Percentiles rank a stretch among this genome's conserved stretches.
These are phyloP conservation scores for Stereocaulon alpinum DNA, from an alignment of 495 filamentous ascomycete species.

Conservation along the genomic window DNA sequence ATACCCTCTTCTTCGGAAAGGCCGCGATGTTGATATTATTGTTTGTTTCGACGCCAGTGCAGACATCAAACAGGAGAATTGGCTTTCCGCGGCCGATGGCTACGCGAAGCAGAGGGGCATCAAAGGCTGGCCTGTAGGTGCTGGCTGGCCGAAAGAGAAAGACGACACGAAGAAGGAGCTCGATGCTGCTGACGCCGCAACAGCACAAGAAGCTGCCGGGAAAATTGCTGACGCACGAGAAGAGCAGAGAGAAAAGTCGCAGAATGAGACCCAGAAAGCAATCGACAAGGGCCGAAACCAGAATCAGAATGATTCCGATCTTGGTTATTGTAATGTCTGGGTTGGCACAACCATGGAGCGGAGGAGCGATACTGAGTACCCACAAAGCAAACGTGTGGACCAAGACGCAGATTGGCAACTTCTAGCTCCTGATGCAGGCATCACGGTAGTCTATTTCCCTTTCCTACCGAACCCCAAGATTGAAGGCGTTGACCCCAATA, in stretches of 20 bases:
- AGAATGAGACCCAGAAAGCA: constrained; percentile 11
- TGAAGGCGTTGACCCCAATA: constrained; percentile 66
- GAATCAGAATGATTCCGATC: constrained; percentile 37
- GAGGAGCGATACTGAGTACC: constrained; percentile 47
- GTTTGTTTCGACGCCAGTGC: constrained; percentile 81
- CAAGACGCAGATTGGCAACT: constrained; percentile 60
- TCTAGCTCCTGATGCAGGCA: constrained; percentile 66
- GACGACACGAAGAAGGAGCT: constrained; percentile 52
- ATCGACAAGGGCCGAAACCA: constrained; percentile 19
- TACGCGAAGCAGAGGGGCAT: constrained; percentile 82
- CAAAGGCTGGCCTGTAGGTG: constrained; percentile 85
- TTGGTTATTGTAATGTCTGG: constrained; percentile 92
- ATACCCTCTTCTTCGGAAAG: constrained; percentile 82
- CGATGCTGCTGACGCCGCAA: constrained; percentile 54
- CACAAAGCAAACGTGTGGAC: constrained; percentile 50
- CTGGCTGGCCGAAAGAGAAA: constrained; percentile 69
- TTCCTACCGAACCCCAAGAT: constrained; percentile 73
- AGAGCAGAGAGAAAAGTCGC: constrained; percentile 23
- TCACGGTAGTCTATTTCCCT: constrained; percentile 85
- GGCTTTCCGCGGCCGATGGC: constrained; percentile 85
- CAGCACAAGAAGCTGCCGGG: constrained; percentile 45
- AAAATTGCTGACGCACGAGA: constrained; percentile 55
- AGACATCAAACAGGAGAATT: constrained; percentile 79
- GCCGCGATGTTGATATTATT: constrained; percentile 81
- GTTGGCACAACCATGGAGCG: constrained; percentile 72